A percentile compares a stretch with the other conserved stretches of the same genome.
phyloP scores from a whole-genome alignment of 257 asterid genomes.

The Solanum ossicruentum region DNA sequence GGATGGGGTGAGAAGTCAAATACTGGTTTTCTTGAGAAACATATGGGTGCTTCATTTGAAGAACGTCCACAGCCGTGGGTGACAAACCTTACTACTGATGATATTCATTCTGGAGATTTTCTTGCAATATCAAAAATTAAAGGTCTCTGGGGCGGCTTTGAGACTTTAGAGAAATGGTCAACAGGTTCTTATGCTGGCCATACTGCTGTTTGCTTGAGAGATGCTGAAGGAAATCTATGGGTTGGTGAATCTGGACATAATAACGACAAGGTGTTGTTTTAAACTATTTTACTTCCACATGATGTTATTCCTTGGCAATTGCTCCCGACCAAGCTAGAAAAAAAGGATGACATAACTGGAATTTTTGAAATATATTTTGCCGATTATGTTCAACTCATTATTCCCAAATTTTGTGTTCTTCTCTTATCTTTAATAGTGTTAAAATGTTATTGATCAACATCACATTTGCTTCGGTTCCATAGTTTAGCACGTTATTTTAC shows the following conservation, averaged over 20 bases:
- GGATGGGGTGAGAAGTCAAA: constrained; percentile 75
- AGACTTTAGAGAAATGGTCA: constrained; percentile 88
- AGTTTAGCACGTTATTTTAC: background rate
- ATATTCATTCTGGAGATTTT: constrained; percentile 80
- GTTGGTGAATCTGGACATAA: constrained; percentile 91
- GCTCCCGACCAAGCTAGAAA: background rate
- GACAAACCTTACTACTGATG: constrained; percentile 43
- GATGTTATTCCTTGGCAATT: background rate
- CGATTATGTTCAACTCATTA: background rate
- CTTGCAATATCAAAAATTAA: constrained; percentile 69
- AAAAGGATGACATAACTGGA: background rate
- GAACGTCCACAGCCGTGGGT: constrained; percentile 83
- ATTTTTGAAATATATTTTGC: background rate
- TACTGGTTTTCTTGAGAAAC: constrained; percentile 63
- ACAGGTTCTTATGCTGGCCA: constrained; percentile 89
- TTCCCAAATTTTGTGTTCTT: background rate
- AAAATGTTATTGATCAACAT: background rate
- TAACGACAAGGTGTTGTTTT: constrained; percentile 46
- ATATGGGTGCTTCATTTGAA: constrained; percentile 73
- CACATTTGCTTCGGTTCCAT: background rate
- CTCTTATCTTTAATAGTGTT: background rate
- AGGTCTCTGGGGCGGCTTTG: constrained; percentile 91
- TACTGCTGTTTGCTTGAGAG: constrained; percentile 75
- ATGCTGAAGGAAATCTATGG: constrained; percentile 69
- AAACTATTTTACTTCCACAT: background rate